Evolutionary conservation across 192 early-diverging fungal genomes (phyloP).

Genomic region (Chytriomyces sp.): DNA sequence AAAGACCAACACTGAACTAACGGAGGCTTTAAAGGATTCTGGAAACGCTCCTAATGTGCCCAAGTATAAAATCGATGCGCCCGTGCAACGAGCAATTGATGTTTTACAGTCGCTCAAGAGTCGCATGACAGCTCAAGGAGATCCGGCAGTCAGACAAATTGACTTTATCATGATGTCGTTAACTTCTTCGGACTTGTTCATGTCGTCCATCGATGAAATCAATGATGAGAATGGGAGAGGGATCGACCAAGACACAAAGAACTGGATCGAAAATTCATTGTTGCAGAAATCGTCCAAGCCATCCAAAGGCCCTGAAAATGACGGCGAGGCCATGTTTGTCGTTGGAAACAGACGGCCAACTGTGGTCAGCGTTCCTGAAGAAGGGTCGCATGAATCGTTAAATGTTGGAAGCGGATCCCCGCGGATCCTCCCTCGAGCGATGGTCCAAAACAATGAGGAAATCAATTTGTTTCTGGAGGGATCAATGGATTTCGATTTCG

Average conservation of each 20-base stretch:
- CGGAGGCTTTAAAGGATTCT: conserved; percentile 46
- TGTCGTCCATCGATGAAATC: conserved; percentile 58
- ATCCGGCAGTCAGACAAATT: conserved; percentile 49
- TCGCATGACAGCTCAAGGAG: conserved; percentile 38
- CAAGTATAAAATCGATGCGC: conserved; percentile 60
- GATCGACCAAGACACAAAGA: conserved; percentile 59
- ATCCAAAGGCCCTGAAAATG: conserved; percentile 28
- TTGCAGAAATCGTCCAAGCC: conserved; percentile 44
- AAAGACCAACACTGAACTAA: conserved; percentile 54
- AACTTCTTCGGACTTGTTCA: conserved; percentile 55
- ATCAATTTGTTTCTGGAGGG: conserved; percentile 46
- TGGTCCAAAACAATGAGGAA: conserved; percentile 42
- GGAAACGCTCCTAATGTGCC: conserved; percentile 40
- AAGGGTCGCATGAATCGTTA: not conserved
- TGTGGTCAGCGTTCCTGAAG: not conserved
- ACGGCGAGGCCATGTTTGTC: conserved; percentile 30
- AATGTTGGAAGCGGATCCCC: not conserved
- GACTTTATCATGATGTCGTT: conserved; percentile 56
- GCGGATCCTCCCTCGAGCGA: not conserved
- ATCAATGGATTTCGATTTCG: conserved; percentile 52
- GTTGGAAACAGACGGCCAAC: conserved; percentile 17
- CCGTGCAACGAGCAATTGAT: conserved; percentile 58
- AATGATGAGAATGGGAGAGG: conserved; percentile 56
- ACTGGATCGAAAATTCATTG: conserved; percentile 59
- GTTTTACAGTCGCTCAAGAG: conserved; percentile 50